phyloP scores from a whole-genome alignment of 805 yeast genomes.

The Priceomyces haplophilus region DNA sequence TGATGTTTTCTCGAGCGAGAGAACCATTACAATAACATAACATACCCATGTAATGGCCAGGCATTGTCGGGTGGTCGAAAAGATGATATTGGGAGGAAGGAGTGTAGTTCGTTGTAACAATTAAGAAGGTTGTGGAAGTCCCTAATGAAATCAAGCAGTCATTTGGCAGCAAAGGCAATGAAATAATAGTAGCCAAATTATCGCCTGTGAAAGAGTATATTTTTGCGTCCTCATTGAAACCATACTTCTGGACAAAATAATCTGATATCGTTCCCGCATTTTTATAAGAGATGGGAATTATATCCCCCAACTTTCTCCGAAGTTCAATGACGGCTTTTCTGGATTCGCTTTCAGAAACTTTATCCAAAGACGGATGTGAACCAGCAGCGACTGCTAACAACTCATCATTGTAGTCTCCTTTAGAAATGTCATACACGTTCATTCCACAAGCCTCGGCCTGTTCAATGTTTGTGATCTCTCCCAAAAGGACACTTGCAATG shows the following conservation, averaged over 20 bases:
- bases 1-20: constrained; percentile 73
- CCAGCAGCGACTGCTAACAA: constrained; percentile 57
- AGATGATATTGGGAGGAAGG: constrained; percentile 83
- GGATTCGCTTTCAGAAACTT: constrained; percentile 17
- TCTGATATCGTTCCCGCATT: constrained; percentile 51
- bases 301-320: constrained; percentile 50
- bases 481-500: constrained; percentile 66
- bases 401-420: constrained; percentile 52
- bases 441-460: constrained; percentile 91
- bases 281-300: constrained; percentile 49
- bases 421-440: constrained; percentile 76
- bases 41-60: constrained; percentile 86
- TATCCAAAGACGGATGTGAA: constrained; percentile 43
- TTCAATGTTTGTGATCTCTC: constrained; percentile 63
- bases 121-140: constrained; percentile 84
- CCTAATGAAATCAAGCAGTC: constrained; percentile 83
- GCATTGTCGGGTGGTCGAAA: constrained; percentile 82
- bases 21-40: constrained; percentile 91
- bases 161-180: constrained; percentile 71
- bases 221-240: constrained; percentile 53
- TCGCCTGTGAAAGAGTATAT: constrained; percentile 86
- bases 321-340: constrained; percentile 38
- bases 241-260: constrained; percentile 65
- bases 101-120: constrained; percentile 72
- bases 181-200: constrained; percentile 81